phyloP scores from a whole-genome alignment of 495 filamentous ascomycete genomes.

The Podospora didyma region DNA sequence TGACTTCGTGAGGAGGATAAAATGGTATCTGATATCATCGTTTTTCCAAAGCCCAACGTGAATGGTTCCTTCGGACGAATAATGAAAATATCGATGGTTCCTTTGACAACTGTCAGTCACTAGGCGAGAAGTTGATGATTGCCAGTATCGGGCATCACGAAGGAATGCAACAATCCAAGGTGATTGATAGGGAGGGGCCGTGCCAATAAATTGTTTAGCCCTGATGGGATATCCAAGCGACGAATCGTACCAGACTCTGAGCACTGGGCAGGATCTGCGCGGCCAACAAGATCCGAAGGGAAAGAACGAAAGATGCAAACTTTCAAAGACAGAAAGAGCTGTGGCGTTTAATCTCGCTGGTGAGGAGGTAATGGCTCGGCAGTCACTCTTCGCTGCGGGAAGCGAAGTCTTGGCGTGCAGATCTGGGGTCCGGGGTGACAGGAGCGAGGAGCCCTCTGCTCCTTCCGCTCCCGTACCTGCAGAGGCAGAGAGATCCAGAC shows the following conservation, averaged over 20 bases:
- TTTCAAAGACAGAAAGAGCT: background rate
- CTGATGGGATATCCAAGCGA: background rate
- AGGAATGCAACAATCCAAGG: slow-evolving; percentile 4
- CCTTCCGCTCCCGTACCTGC: background rate
- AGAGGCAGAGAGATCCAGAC: too few species aligned
- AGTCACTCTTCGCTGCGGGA: slow-evolving; percentile 15
- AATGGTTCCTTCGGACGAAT: too few species aligned
- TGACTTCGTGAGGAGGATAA: too few species aligned
- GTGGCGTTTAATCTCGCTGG: background rate
- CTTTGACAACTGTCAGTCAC: background rate
- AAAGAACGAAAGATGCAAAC: background rate
- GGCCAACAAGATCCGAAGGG: background rate
- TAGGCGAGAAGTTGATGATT: background rate
- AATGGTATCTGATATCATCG: too few species aligned
- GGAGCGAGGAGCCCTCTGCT: too few species aligned
- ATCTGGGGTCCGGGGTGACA: slow-evolving; percentile 16
- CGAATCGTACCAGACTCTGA: background rate
- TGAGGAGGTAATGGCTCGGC: slow-evolving; percentile 11
- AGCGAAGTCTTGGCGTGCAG: slow-evolving; percentile 24
- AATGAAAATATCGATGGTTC: too few species aligned
- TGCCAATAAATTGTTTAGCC: background rate
- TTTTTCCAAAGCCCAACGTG: too few species aligned
- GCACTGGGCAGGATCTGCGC: background rate
- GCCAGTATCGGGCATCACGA: background rate
- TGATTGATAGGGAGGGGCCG: background rate